These are phyloP conservation scores for Neurospora sp. DNA, from an alignment of 2,329 filamentous ascomycete species.

Conservation along the genomic window DNA sequence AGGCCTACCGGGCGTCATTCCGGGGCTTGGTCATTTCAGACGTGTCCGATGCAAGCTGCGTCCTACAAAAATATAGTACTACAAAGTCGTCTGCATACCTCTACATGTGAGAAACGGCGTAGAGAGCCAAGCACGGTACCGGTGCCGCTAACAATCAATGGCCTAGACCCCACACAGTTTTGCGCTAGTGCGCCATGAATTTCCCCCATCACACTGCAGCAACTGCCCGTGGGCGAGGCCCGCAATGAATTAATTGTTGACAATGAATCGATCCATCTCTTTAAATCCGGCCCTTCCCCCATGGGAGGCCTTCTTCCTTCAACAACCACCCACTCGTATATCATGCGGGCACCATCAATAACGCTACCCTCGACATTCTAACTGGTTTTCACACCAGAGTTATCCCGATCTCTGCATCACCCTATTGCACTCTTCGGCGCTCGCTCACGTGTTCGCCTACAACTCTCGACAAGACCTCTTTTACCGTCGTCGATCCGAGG, in stretches of 20 bases:
- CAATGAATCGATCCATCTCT: not conserved
- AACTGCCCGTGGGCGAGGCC: not conserved
- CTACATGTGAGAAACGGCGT: not conserved
- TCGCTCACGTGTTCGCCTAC: not conserved
- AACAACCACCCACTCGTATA: not conserved
- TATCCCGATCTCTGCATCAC: not conserved
- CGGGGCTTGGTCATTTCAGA: not conserved
- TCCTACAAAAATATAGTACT: not conserved
- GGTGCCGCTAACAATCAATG: not conserved
- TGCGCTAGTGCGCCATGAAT: not conserved
- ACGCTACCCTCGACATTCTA: not conserved
- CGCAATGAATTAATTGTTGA: not conserved
- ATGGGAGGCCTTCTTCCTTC: not conserved
- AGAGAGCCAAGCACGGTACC: not conserved
- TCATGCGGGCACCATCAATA: not conserved
- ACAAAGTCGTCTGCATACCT: not conserved
- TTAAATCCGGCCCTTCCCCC: not conserved
- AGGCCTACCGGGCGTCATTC: not conserved
- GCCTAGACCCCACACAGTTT: not conserved
- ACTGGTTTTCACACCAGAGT: not conserved
- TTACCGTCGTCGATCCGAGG: not conserved
- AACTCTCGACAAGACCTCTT: not conserved
- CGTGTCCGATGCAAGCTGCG: not conserved
- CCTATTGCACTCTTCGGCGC: not conserved
- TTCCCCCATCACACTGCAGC: not conserved